Evolutionary conservation across 1,284 basidiomycete species (phyloP).

Genomic region (Rhodotorula mucilaginosa): DNA sequence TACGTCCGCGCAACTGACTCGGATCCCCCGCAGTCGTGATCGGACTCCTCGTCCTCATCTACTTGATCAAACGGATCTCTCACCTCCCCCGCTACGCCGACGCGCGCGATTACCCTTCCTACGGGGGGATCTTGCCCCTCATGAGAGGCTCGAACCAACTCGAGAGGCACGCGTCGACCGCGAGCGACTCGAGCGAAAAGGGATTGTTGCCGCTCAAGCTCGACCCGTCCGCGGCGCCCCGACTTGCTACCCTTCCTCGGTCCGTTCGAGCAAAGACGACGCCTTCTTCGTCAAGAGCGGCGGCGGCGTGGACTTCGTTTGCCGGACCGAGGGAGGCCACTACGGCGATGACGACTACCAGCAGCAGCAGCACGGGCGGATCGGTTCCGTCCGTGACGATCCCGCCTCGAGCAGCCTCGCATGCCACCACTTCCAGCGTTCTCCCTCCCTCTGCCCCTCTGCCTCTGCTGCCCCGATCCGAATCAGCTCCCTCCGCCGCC

Average conservation of each 20-base stretch:
- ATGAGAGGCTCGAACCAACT: neutral
- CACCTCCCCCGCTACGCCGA: constrained; percentile 25
- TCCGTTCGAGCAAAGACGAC: no score
- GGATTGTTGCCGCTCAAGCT: neutral
- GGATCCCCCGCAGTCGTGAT: constrained; percentile 9
- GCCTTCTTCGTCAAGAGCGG: neutral
- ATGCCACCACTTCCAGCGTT: neutral
- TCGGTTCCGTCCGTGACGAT: neutral
- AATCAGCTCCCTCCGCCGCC: neutral
- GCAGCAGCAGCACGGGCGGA: no score
- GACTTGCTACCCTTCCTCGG: neutral
- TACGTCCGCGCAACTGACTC: neutral
- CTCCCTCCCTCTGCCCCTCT: neutral
- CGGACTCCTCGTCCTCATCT: constrained; percentile 17
- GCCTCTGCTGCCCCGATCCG: neutral
- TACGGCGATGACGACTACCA: no score
- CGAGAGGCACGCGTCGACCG: neutral
- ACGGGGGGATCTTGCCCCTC: neutral
- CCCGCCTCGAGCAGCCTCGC: neutral
- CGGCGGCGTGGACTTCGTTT: neutral
- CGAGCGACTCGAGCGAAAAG: constrained; percentile 1
- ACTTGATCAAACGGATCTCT: constrained; percentile 11
- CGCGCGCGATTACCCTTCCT: constrained; percentile 22
- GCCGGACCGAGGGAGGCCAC: neutral
- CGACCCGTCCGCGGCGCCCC: neutral